A percentile compares a stretch with the other conserved stretches of the same genome.
phyloP scores from a whole-genome alignment of 1,284 basidiomycete genomes.

The Bondarzewia mesenterica region DNA sequence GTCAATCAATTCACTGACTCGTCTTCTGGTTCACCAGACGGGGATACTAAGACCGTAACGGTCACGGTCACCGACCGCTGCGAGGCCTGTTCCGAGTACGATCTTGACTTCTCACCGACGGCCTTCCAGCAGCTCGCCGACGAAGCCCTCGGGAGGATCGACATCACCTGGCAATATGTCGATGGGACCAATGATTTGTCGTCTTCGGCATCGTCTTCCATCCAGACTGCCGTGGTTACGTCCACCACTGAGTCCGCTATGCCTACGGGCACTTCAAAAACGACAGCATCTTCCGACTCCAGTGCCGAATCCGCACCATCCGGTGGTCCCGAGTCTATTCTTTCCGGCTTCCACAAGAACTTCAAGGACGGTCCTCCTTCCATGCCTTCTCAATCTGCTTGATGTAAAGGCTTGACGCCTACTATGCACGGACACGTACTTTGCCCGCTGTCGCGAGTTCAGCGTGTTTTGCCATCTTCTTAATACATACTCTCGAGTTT shows the following conservation, averaged over 20 bases:
- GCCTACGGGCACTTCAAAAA: background rate
- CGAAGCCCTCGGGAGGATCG: conserved; percentile 33
- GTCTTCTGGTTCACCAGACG: conserved; percentile 23
- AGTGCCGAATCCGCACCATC: no score
- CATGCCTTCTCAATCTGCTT: background rate
- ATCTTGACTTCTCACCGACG: conserved; percentile 53
- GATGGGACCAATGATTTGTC: background rate
- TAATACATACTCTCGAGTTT: no score
- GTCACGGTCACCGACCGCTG: conserved; percentile 58
- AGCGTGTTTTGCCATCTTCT: no score
- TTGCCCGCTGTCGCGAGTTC: no score
- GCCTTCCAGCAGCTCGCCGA: conserved; percentile 40
- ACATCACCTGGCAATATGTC: background rate
- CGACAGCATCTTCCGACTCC: background rate
- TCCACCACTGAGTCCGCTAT: no score
- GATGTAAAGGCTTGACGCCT: background rate
- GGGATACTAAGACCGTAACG: conserved; percentile 38
- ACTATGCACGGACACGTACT: background rate
- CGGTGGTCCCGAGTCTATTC: no score
- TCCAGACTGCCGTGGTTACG: background rate
- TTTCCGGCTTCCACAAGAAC: no score
- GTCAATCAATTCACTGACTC: background rate
- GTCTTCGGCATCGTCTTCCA: background rate
- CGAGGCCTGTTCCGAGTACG: conserved; percentile 36
- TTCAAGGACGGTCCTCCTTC: background rate